Percentiles rank a stretch among this genome's conserved stretches.
These are phyloP conservation scores for Suillus occidentalis DNA, from an alignment of 768 basidiomycete species.

Conservation along the genomic window DNA sequence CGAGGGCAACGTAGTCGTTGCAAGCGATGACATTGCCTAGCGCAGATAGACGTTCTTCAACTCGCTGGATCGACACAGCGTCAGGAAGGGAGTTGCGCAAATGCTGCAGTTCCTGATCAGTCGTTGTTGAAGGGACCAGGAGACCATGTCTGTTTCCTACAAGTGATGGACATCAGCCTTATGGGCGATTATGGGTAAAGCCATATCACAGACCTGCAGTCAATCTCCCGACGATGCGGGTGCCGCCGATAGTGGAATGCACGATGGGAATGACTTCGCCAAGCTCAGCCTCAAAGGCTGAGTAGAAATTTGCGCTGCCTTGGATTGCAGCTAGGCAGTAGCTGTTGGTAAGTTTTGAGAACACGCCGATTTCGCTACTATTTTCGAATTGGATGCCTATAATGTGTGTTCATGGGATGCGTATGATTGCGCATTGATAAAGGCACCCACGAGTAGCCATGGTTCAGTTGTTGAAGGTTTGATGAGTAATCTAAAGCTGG, in stretches of 20 bases:
- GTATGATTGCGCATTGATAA: neutral
- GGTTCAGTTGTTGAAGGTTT: constrained; percentile 15
- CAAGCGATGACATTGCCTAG: constrained; percentile 98
- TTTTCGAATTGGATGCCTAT: constrained; percentile 94
- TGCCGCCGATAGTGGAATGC: constrained; percentile 93
- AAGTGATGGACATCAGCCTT: neutral
- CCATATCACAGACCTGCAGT: constrained; percentile 67
- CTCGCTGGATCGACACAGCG: constrained; percentile 88
- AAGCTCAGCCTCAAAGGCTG: constrained; percentile 93
- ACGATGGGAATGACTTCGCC: constrained; percentile 94
- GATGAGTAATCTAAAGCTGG: constrained; percentile 4
- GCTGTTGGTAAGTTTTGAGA: constrained; percentile 95
- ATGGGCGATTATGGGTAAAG: neutral
- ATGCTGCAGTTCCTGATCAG: constrained; percentile 98
- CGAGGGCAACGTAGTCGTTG: constrained; percentile 98
- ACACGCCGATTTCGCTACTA: constrained; percentile 94
- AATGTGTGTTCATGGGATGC: constrained; percentile 11
- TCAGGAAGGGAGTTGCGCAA: constrained; percentile 94
- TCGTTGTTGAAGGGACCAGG: constrained; percentile 92
- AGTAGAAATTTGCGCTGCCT: constrained; percentile 97
- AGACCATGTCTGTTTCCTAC: constrained; percentile 95
- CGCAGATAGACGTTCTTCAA: constrained; percentile 96
- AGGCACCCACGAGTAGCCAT: constrained; percentile 68
- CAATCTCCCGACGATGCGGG: constrained; percentile 89
- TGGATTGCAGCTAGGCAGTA: constrained; percentile 95